Conservation (phyloP, 192 early-diverging fungal genomes). For the Podila clonocystis region DNA sequence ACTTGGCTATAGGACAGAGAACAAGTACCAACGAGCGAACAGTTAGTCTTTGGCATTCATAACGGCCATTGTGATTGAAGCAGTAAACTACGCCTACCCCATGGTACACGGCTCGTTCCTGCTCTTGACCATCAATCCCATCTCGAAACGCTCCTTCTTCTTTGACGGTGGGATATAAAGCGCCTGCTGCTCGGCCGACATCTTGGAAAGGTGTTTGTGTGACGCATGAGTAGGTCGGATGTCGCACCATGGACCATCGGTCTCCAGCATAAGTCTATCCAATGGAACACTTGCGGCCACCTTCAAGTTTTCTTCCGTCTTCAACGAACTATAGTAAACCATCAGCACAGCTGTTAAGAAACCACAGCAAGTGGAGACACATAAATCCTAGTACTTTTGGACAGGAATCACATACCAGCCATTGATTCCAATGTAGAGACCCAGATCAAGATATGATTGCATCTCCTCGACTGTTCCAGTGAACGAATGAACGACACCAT, state of each 20-base stretch:
- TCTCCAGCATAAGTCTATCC: slow-evolving; percentile 91
- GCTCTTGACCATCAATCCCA: slow-evolving; percentile 76
- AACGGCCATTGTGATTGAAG: neutral
- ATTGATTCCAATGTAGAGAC: slow-evolving; percentile 93
- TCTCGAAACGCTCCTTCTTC: slow-evolving; percentile 81
- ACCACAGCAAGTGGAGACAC: no score
- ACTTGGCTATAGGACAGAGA: slow-evolving; percentile 63
- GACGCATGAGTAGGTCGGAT: slow-evolving; percentile 90
- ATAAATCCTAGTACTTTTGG: neutral
- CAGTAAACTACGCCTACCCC: slow-evolving; percentile 46
- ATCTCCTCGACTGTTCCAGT: slow-evolving; percentile 79
- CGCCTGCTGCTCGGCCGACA: slow-evolving; percentile 32
- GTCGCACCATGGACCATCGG: slow-evolving; percentile 95
- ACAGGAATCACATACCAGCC: slow-evolving; percentile 69
- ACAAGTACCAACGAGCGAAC: neutral
- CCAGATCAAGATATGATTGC: slow-evolving; percentile 69
- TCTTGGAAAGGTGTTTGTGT: slow-evolving; percentile 58
- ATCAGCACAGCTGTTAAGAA: neutral
- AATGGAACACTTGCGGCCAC: slow-evolving; percentile 77
- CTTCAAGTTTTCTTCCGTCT: slow-evolving; percentile 86
- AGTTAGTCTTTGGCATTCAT: neutral
- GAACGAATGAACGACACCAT: slow-evolving; percentile 92
- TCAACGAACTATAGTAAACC: slow-evolving; percentile 67
- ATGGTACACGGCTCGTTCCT: slow-evolving; percentile 89
- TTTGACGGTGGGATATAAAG: slow-evolving; percentile 61